Conservation (phyloP, 1,284 basidiomycete species). For the Ustilago nuda region DNA sequence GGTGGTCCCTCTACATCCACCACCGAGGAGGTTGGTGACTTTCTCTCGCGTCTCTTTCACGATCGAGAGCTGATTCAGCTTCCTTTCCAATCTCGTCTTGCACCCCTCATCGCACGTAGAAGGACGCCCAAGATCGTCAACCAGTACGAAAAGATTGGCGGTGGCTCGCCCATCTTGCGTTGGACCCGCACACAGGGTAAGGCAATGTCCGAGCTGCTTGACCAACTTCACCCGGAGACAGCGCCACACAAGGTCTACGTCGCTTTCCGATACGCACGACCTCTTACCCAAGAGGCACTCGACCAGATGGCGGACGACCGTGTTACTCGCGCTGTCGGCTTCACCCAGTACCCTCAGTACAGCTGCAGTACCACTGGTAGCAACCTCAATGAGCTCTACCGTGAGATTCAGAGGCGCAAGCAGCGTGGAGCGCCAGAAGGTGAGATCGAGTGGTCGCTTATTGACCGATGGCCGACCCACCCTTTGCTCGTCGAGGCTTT, state of each 20-base stretch:
- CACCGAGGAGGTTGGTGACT: constrained; percentile 72
- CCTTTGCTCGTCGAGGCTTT: constrained; percentile 93
- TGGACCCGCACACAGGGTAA: constrained; percentile 91
- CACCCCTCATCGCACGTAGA: constrained; percentile 87
- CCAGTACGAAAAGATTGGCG: constrained; percentile 94
- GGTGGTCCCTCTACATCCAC: constrained; percentile 84
- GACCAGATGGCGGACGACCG: constrained; percentile 89
- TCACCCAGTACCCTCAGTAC: constrained; percentile 99
- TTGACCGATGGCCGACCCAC: constrained; percentile 98
- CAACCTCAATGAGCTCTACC: constrained; percentile 91
- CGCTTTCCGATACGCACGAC: constrained; percentile 77
- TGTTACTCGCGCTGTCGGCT: constrained; percentile 91
- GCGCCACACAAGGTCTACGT: constrained; percentile 97
- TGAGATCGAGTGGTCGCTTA: constrained; percentile 91
- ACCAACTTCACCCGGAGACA: constrained; percentile 89
- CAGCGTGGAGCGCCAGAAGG: constrained; percentile 70
- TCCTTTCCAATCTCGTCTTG: constrained; percentile 88
- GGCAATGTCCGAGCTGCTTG: constrained; percentile 88
- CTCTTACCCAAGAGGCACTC: constrained; percentile 85
- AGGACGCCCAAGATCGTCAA: constrained; percentile 94
- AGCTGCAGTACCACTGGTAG: constrained; percentile 98
- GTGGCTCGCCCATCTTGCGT: constrained; percentile 94
- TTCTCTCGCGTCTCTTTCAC: constrained; percentile 91
- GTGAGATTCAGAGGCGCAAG: constrained; percentile 71
- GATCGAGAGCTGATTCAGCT: constrained; percentile 93